Base-by-base conservation (phyloP, 176 grass and related monocot genomes). In the Avena eriantha region DNA sequence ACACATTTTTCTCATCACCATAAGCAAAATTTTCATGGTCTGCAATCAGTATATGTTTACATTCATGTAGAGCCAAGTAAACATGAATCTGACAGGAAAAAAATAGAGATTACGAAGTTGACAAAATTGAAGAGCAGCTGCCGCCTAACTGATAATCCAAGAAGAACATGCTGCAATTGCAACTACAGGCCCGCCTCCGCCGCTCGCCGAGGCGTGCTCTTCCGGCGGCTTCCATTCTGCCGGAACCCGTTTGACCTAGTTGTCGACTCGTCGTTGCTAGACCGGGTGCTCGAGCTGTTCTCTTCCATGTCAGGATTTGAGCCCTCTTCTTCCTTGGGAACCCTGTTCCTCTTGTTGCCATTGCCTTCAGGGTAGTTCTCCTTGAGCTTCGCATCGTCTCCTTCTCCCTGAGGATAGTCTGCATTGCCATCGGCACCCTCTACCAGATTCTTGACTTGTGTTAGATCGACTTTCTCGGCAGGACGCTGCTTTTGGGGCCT, bases 151-250 rank as follows among this genome's bases (percentile, higher is more conserved):
- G 58, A 84, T 75, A 84, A 54, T 0, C 24, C 61, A 59, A 1
- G 4, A 65, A 65, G 17, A 21, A 65, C 61, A 12, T 66, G 26
- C 4, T 33, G 56, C 21, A 47, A 47, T 78, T 46, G 39, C 55
- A 48, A 5, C 86, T 95, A 92, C 10, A 93, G 16, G 69, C 93
- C 91, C 2, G 91, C 93, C 90, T 93, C 89, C 0, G 91, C 91
- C 3, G 91, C 93, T 39, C 91, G 88, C 34, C 89, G 88, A 0
- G 93, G 93, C 34, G 87, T 95, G 81, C 86, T 91, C 86, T 95
- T 95, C 67, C 91, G 76, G 72, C 93, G 88, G 68, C 89, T 93
- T 18, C 93, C 84, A 5, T 82, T 89, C 33, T 83, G 89, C 50
- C 93, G 89, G 76, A 93, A 93, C 11, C 11, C 84, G 47, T 72